Conservation (phyloP, 805 yeast species). For the Yamadazyma philogaea region DNA sequence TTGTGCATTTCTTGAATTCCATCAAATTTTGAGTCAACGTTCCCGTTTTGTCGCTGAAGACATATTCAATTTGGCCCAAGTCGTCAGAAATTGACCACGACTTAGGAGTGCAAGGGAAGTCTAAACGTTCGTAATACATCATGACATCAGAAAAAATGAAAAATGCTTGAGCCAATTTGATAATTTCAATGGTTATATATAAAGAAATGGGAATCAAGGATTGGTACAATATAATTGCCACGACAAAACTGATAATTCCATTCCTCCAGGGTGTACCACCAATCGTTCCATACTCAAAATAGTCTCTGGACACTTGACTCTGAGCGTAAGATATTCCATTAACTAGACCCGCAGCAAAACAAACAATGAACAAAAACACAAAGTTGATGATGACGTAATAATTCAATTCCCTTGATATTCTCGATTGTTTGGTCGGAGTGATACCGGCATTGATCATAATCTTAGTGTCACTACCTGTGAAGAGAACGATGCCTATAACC, state of each 20-base stretch:
- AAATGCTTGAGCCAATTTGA: constrained; percentile 77
- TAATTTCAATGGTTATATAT: constrained; percentile 77
- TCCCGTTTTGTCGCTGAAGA: constrained; percentile 83
- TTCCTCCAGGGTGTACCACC: constrained; percentile 64
- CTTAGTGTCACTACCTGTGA: constrained; percentile 77
- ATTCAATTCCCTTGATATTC: constrained; percentile 71
- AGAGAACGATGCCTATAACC: constrained; percentile 74
- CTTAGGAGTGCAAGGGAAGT: constrained; percentile 81
- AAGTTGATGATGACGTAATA: constrained; percentile 68
- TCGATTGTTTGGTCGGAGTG: constrained; percentile 74
- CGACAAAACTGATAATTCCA: constrained; percentile 72
- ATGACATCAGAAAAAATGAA: constrained; percentile 73
- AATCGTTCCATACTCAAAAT: constrained; percentile 65
- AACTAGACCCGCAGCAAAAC: constrained; percentile 66
- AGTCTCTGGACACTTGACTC: constrained; percentile 50
- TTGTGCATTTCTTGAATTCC: constrained; percentile 82
- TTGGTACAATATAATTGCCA: constrained; percentile 71
- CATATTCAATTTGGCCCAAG: constrained; percentile 80
- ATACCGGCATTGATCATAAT: constrained; percentile 78
- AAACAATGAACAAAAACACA: constrained; percentile 56
- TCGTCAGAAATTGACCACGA: constrained; percentile 86
- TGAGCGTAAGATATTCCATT: constrained; percentile 64
- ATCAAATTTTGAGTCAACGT: constrained; percentile 79
- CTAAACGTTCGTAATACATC: constrained; percentile 66
- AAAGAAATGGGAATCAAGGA: constrained; percentile 80